These are phyloP conservation scores for Chlamydomonas schloesseri DNA, from an alignment of 139 green algal genomes.

Conservation along the genomic window DNA sequence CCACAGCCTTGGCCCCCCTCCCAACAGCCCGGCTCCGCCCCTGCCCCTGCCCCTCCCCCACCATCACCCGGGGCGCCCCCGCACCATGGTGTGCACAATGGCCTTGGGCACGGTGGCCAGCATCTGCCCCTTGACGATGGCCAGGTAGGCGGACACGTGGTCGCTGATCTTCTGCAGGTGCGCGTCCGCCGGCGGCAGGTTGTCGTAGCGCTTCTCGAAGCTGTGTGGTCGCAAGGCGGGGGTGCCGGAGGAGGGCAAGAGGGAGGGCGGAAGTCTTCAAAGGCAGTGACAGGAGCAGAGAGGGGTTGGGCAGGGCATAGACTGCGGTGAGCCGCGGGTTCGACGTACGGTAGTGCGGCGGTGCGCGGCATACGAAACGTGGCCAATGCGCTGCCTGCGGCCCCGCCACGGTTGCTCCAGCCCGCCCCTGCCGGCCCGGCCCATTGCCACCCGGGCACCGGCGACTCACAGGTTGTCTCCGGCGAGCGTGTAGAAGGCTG, in stretches of 20 bases:
- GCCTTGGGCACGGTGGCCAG: conserved; percentile 93
- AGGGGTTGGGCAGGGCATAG: too few relatives aligned
- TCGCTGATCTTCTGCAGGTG: conserved; percentile 86
- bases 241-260: background rate
- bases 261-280: background rate
- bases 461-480: conserved; percentile 54
- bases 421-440: background rate
- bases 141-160: conserved; percentile 91
- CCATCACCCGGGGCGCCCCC: too few relatives aligned
- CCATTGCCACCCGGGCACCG: background rate
- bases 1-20: too few relatives aligned
- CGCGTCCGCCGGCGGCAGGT: conserved; percentile 60
- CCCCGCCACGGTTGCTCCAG: too few relatives aligned
- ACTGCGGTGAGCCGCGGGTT: too few relatives aligned
- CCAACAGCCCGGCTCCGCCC: too few relatives aligned
- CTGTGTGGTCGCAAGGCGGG: background rate
- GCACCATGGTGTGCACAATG: conserved; percentile 89
- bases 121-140: conserved; percentile 90
- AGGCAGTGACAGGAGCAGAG: too few relatives aligned
- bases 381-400: too few relatives aligned
- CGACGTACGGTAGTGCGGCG: too few relatives aligned
- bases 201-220: conserved; percentile 70
- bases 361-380: too few relatives aligned
- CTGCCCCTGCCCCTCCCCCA: too few relatives aligned
- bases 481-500: conserved; percentile 65